These are phyloP conservation scores for Ormosia semicastrata DNA, from an alignment of 306 rosid genomes.

Conservation along the genomic window DNA sequence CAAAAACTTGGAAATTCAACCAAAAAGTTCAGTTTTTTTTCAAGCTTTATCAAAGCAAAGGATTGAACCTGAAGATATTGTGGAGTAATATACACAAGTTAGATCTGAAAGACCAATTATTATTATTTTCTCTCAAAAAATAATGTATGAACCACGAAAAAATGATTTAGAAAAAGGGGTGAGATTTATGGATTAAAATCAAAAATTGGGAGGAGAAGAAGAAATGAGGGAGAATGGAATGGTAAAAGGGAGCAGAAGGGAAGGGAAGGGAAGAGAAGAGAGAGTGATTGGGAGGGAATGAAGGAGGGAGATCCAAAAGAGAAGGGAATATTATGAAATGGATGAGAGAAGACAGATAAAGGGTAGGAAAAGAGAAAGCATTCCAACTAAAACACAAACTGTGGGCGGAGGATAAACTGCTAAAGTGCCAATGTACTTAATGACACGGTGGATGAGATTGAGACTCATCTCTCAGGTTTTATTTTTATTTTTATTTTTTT, in stretches of 20 bases:
- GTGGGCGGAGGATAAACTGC: constrained; percentile 27
- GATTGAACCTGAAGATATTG: too few species aligned
- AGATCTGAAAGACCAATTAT: not conserved
- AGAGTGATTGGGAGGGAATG: not conserved
- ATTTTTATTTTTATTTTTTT: too few species aligned
- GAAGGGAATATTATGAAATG: too few species aligned
- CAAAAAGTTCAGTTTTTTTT: not conserved
- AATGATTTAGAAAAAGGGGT: not conserved
- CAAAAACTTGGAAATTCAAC: not conserved
- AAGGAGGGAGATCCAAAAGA: not conserved
- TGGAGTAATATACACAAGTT: not conserved
- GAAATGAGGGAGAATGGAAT: not conserved
- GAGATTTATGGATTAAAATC: too few species aligned
- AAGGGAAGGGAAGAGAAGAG: too few species aligned
- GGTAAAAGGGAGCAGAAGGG: not conserved
- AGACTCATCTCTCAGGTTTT: too few species aligned
- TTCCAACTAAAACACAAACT: constrained; percentile 2
- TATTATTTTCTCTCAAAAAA: too few species aligned
- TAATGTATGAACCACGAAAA: too few species aligned
- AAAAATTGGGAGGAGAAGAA: not conserved
- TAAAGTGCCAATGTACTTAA: too few species aligned
- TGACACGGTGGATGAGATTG: too few species aligned
- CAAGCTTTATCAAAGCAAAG: not conserved
- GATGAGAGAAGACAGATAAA: not conserved
- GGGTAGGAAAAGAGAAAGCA: not conserved